Conservation (phyloP, 192 early-diverging fungal species). For the Coemansia sp. region DNA sequence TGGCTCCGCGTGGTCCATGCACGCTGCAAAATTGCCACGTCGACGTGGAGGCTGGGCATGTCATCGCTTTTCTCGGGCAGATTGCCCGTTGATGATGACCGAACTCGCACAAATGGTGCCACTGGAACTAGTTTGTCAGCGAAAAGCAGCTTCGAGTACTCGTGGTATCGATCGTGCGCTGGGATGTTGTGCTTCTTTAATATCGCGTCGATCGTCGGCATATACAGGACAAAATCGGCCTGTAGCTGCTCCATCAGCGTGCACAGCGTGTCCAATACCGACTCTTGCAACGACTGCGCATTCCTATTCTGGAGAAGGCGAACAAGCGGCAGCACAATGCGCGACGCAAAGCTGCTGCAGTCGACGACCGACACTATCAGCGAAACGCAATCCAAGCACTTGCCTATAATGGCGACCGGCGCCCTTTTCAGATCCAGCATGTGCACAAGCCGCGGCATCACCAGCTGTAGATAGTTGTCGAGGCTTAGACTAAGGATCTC, state of each 20-base stretch:
- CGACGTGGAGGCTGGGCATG: neutral
- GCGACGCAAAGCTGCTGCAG: constrained; percentile 82
- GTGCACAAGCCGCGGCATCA: constrained; percentile 81
- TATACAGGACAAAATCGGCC: constrained; percentile 83
- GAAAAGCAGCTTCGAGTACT: constrained; percentile 71
- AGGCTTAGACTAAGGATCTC: constrained; percentile 82
- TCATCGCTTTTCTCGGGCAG: neutral
- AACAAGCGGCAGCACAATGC: constrained; percentile 84
- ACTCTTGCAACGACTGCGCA: constrained; percentile 59
- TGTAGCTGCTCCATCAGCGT: constrained; percentile 82
- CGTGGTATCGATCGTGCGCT: constrained; percentile 70
- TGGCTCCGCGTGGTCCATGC: constrained; percentile 64
- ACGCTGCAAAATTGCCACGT: constrained; percentile 71
- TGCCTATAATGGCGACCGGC: constrained; percentile 62
- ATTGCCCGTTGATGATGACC: neutral
- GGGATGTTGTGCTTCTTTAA: constrained; percentile 65
- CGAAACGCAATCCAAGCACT: constrained; percentile 72
- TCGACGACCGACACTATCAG: constrained; percentile 76
- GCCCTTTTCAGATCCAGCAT: constrained; percentile 76
- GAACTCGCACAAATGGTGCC: constrained; percentile 1
- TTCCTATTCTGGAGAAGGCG: constrained; percentile 63
- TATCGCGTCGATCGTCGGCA: constrained; percentile 84
- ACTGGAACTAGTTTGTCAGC: constrained; percentile 64
- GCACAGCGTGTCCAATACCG: constrained; percentile 82
- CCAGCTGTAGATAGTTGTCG: constrained; percentile 90